Evolutionary conservation across 371 early-diverging fungal genomes (phyloP), one percentile per base, ranked within the genome.

Genomic region (Mucor indicus): DNA sequence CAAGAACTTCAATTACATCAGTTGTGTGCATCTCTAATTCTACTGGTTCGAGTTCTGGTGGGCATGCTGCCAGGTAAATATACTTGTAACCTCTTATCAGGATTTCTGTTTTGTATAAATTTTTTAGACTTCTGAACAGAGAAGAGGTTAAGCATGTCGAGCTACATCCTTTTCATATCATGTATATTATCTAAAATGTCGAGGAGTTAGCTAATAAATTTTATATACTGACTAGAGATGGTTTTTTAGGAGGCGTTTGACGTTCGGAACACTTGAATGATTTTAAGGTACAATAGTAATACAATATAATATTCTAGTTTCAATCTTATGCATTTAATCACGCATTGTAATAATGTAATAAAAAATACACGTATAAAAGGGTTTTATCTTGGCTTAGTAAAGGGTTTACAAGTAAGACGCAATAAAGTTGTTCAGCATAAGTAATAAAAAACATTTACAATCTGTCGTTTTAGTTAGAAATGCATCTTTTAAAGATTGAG

Each of bases 221-320:
- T 45, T 36, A 44, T 31, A 32, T 38, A 38, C 17, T 38, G 38
- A 16, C 17, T 19, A 38, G 38, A 16, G 17, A 10, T 38, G 6
- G 38, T n/a, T 21, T 35, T 23, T 45, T 45, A 23, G 31, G 36
- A 45, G 46, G 8, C 2, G n/a, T 45, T 23, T 22, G 37, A 45
- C 20, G 20, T n/a, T 36, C 36, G 20, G 23, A 45, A 45, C 20
- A 31, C 37, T 45, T 25, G 24, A 45, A 23, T 45, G 35, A 22
- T 45, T 27, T 21, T 47, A 37, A 37, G 19, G 47, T 29, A 37
- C 32, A 45, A 16, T 19, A 47, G 27, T 47, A 38, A 38, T 33
- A 47, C 19, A 37, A 47, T 23, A 47, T 38, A 37, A 47, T 47
- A 47, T 38, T 47, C 16, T 47, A 38, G 47, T 47, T 47, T 47